Conservation (phyloP, 2,329 filamentous ascomycete species). For the Fusarium sp. region DNA sequence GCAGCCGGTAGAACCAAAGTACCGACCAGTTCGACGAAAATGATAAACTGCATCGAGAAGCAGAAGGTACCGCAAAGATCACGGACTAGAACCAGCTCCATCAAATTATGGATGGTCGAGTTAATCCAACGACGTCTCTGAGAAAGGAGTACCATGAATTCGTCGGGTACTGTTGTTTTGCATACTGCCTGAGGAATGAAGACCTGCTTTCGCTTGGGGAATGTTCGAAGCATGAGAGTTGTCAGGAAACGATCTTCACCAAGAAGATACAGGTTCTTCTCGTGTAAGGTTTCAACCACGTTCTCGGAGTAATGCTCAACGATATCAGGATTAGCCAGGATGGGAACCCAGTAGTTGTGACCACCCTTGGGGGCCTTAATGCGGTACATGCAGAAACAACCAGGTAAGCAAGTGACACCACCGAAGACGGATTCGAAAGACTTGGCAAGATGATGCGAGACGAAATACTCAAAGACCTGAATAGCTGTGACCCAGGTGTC, state of each 20-base stretch:
- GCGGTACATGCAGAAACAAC: slow-evolving; percentile 99
- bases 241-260: slow-evolving; percentile 96
- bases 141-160: slow-evolving; percentile 91
- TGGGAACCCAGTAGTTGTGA: slow-evolving; percentile 99
- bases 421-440: slow-evolving; percentile 98
- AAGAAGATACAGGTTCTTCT: slow-evolving; percentile 92
- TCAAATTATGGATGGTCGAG: slow-evolving; percentile 97
- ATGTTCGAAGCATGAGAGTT: slow-evolving; percentile 97
- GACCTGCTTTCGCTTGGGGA: slow-evolving; percentile 98
- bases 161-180: slow-evolving; percentile 96
- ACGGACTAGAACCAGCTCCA: slow-evolving; percentile 94
- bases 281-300: slow-evolving; percentile 97
- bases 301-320: slow-evolving; percentile 99
- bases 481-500: slow-evolving; percentile 97
- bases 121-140: slow-evolving; percentile 99
- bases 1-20: slow-evolving; percentile 95
- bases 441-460: slow-evolving; percentile 96
- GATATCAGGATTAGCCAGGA: slow-evolving; percentile 96
- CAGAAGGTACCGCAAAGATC: slow-evolving; percentile 99
- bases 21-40: slow-evolving; percentile 94
- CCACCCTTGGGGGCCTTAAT: slow-evolving; percentile 99
- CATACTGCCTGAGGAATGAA: slow-evolving; percentile 99
- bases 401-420: slow-evolving; percentile 97
- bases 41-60: slow-evolving; percentile 99
- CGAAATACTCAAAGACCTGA: slow-evolving; percentile 99